Percentiles rank a stretch among this genome's conserved stretches.
phyloP scores from a whole-genome alignment of 169 alveolate genomes.

The Plasmodium chabaudi region DNA sequence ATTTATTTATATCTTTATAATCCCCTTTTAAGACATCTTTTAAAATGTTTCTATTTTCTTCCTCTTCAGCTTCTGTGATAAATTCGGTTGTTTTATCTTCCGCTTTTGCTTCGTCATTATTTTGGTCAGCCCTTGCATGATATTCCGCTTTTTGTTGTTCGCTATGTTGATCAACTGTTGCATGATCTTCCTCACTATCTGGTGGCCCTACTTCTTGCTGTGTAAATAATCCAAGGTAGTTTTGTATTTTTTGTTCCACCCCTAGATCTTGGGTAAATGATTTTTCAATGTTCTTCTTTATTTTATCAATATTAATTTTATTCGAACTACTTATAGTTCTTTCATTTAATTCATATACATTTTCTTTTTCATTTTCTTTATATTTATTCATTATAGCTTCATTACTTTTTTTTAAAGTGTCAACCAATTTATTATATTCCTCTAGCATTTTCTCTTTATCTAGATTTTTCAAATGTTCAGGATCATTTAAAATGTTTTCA shows the following conservation, averaged over 20 bases:
- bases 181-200: background rate
- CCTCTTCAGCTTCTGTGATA: constrained; percentile 23
- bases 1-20: constrained; percentile 29
- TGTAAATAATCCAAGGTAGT: constrained; percentile 53
- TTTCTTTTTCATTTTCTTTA: constrained; percentile 49
- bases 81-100: background rate
- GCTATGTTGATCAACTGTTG: background rate
- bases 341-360: constrained; percentile 53
- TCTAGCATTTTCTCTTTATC: constrained; percentile 64
- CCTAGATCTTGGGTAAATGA: constrained; percentile 14
- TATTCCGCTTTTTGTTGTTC: background rate
- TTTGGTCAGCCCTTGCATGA: background rate
- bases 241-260: constrained; percentile 49
- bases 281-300: constrained; percentile 43
- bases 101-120: background rate
- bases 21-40: constrained; percentile 27
- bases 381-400: constrained; percentile 16
- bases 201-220: constrained; percentile 25
- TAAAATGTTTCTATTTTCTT: constrained; percentile 22
- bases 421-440: constrained; percentile 36
- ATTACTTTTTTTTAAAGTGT: constrained; percentile 20
- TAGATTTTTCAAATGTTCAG: constrained; percentile 9
- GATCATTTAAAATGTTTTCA: constrained; percentile 12
- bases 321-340: constrained; percentile 42
- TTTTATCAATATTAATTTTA: constrained; percentile 24